These are phyloP conservation scores for Willaertia magna DNA, from an alignment of 208 protist genomes.

Conservation along the genomic window DNA sequence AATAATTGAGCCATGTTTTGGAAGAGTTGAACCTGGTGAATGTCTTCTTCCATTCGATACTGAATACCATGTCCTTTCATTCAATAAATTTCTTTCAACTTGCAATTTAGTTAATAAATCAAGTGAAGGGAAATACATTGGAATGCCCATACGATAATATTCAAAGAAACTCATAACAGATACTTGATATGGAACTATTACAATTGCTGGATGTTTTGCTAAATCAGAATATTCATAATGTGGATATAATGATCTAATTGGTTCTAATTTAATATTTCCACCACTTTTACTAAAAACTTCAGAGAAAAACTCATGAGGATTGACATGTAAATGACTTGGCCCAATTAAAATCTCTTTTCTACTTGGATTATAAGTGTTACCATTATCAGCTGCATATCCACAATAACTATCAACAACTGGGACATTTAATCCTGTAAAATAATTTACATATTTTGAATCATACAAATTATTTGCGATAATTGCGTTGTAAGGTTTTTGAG, in stretches of 20 bases:
- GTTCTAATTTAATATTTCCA: background rate
- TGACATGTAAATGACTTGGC: background rate
- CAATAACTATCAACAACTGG: conserved; percentile 12
- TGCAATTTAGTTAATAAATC: conserved; percentile 23
- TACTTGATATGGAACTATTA: conserved; percentile 27
- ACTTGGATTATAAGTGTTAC: background rate
- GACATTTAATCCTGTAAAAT: conserved; percentile 18
- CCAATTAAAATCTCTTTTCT: background rate
- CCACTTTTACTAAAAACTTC: background rate
- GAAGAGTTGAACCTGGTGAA: background rate
- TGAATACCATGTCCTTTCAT: background rate
- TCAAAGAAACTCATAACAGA: conserved; percentile 32
- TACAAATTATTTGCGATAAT: conserved; percentile 28
- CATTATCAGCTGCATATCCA: conserved; percentile 5
- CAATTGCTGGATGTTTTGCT: background rate
- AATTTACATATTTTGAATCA: conserved; percentile 21
- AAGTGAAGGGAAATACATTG: conserved; percentile 20
- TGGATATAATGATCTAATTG: conserved; percentile 5
- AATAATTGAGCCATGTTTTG: background rate
- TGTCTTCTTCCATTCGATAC: background rate
- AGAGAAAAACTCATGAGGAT: background rate
- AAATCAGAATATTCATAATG: conserved; percentile 11
- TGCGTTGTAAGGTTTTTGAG: conserved; percentile 5
- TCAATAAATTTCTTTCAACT: conserved; percentile 1
- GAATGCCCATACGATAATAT: conserved; percentile 27